These are phyloP conservation scores for Lasiodiplodia gonubiensis DNA, from an alignment of 2,329 filamentous ascomycete genomes.

Conservation along the genomic window DNA sequence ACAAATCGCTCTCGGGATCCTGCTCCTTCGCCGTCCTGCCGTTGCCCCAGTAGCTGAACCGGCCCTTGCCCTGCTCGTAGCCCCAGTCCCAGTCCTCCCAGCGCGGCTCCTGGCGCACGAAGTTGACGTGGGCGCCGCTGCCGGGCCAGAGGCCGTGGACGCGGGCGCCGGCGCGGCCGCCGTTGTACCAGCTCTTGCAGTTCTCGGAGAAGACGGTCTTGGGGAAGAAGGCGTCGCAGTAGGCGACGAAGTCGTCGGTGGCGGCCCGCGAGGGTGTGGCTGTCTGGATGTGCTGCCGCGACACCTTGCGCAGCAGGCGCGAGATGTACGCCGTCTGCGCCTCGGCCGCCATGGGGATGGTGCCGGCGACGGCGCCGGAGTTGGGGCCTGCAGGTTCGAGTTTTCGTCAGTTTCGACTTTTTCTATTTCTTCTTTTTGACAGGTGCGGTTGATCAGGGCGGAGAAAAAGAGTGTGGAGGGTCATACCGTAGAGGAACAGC, in stretches of 20 bases:
- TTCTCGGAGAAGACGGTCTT: slow-evolving; percentile 63
- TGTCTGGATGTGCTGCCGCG: slow-evolving; percentile 68
- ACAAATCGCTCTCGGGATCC: slow-evolving; percentile 64
- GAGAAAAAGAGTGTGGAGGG: slow-evolving; percentile 22
- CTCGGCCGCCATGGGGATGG: slow-evolving; percentile 70
- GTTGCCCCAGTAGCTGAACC: slow-evolving; percentile 69
- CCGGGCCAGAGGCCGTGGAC: slow-evolving; percentile 75
- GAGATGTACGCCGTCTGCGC: slow-evolving; percentile 69
- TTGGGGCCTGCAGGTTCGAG: slow-evolving; percentile 50
- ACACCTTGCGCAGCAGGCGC: slow-evolving; percentile 70
- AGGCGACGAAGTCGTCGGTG: slow-evolving; percentile 68
- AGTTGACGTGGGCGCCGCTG: slow-evolving; percentile 66
- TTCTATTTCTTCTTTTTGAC: too few species aligned
- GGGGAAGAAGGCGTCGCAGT: slow-evolving; percentile 60
- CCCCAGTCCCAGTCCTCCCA: slow-evolving; percentile 67
- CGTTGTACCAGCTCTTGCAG: slow-evolving; percentile 76
- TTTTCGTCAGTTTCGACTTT: too few species aligned
- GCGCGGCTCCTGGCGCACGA: slow-evolving; percentile 61
- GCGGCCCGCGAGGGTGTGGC: slow-evolving; percentile 64
- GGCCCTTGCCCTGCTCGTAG: slow-evolving; percentile 36
- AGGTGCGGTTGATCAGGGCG: background rate
- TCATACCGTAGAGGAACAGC: slow-evolving; percentile 63
- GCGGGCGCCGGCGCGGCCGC: slow-evolving; percentile 57
- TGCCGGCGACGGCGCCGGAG: slow-evolving; percentile 65
- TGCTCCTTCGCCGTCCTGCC: slow-evolving; percentile 68